Evolutionary conservation across 2,329 filamentous ascomycete genomes (phyloP).

Genomic region (Nigrograna mackinnonii): DNA sequence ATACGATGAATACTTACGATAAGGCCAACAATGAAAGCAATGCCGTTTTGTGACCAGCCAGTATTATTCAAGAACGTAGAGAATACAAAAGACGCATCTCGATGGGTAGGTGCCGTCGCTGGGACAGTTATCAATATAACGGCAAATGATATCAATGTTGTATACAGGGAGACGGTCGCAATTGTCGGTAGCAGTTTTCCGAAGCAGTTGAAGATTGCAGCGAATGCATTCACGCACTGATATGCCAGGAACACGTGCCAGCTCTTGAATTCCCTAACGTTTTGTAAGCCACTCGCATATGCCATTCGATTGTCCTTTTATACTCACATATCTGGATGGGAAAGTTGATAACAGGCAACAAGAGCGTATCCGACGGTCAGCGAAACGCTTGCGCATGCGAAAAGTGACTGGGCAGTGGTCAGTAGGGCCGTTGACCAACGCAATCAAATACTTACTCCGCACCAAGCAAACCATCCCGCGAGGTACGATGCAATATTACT

Average conservation of each 20-base stretch:
- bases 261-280: slow-evolving; percentile 11
- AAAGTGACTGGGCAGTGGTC: too few species aligned
- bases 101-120: slow-evolving; percentile 51
- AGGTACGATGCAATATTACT: slow-evolving; percentile 45
- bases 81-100: slow-evolving; percentile 55
- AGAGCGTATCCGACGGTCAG: slow-evolving; percentile 47
- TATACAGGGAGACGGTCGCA: slow-evolving; percentile 43
- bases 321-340: slow-evolving; percentile 52
- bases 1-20: slow-evolving; percentile 10
- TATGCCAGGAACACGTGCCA: slow-evolving; percentile 41
- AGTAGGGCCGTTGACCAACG: too few species aligned
- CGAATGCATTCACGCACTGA: slow-evolving; percentile 45
- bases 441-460: too few species aligned
- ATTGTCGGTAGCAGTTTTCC: slow-evolving; percentile 26
- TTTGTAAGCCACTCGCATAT: too few species aligned
- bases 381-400: slow-evolving; percentile 53
- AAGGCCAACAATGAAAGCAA: slow-evolving; percentile 29
- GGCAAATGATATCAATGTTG: slow-evolving; percentile 50
- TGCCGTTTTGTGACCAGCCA: slow-evolving; percentile 50
- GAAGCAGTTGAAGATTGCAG: slow-evolving; percentile 46
- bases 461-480: slow-evolving; percentile 52
- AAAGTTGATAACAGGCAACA: slow-evolving; percentile 53
- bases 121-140: slow-evolving; percentile 53
- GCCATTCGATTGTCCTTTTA: too few species aligned
- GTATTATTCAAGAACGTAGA: slow-evolving; percentile 57